Percentiles rank a stretch among this genome's conserved stretches.
These are phyloP conservation scores for Fusarium napiforme DNA, from an alignment of 2,329 filamentous ascomycete genomes.

Conservation along the genomic window DNA sequence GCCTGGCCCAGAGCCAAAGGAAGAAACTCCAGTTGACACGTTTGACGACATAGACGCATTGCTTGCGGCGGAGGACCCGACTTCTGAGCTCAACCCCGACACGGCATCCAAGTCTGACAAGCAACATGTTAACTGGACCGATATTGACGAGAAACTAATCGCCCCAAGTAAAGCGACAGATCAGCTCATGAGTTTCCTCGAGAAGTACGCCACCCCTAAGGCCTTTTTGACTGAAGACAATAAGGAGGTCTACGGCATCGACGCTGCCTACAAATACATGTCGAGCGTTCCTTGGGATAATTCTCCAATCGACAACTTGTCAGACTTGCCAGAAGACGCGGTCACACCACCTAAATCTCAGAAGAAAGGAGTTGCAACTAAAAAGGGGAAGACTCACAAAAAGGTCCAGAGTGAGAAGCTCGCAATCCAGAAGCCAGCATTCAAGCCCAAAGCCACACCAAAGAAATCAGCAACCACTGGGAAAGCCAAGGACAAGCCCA, in stretches of 20 bases:
- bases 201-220: not conserved
- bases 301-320: not conserved
- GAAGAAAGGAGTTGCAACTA: not conserved
- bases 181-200: slow-evolving; percentile 5
- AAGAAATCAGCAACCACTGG: not conserved
- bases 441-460: not conserved
- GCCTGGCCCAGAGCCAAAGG: not conserved
- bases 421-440: not conserved
- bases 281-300: not conserved
- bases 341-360: not conserved
- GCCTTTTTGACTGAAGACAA: not conserved
- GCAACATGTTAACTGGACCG: not conserved
- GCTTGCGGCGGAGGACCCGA: not conserved
- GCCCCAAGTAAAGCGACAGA: not conserved
- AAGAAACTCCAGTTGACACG: not conserved
- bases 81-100: not conserved
- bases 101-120: not conserved
- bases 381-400: not conserved
- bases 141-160: not conserved
- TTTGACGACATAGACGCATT: slow-evolving; percentile 12
- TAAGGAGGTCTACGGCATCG: not conserved
- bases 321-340: not conserved
- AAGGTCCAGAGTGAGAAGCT: not conserved
- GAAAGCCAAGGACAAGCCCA: not conserved
- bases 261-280: not conserved